Base-by-base conservation (phyloP, 2,329 filamentous ascomycete species). In the Ascochyta clinopodiicola region DNA sequence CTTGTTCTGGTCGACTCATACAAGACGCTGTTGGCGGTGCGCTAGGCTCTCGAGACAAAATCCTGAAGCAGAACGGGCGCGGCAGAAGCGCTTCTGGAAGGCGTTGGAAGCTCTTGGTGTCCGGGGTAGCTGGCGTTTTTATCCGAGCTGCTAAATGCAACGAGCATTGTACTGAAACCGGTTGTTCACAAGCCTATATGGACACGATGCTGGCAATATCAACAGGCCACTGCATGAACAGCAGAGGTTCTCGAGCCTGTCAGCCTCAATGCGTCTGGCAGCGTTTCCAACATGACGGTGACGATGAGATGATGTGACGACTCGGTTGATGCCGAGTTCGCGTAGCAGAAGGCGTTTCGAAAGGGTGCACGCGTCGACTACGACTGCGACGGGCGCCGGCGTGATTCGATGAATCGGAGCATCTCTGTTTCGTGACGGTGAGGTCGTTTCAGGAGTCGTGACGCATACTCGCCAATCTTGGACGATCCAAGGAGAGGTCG, bases 351-450 rank as follows among this genome's bases (percentile, higher is more conserved):
- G 25, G 21, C 47, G 64, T 67, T 67, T 67, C 64, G 60, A 56
- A 56, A 37, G 25, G 25, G 52, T 22, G 46, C 52, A 56, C 19
- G 46, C 45, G 46, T 44, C 37, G 46, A 24, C 45, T 46, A 47
- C 37, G 47, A 56, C 46, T 19, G 38, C 34, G 37, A 17, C 42
- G 15, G 13, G 29, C 36, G 25, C 24, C 9, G 42, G 8, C 34
- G 22, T 52, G 32, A 66, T 59, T 64, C 53, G 59, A 44, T 49
- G 42, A 12, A 22, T 44, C 42, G 51, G 56, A 57, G 57, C 47
- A 44, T 56, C 49, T 57, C 39, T 62, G 67, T 70, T 70, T 71
- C 63, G 66, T 25, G 50, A 54, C 49, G 43, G 48, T 43, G 58
- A 51, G 57, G 44, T 50, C 51, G 62, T 64, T 67, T 64, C 62